Percentiles rank a stretch among this genome's conserved stretches.
These are phyloP conservation scores for Colletotrichum paranaense DNA, from an alignment of 2,329 filamentous ascomycete genomes.

Conservation along the genomic window DNA sequence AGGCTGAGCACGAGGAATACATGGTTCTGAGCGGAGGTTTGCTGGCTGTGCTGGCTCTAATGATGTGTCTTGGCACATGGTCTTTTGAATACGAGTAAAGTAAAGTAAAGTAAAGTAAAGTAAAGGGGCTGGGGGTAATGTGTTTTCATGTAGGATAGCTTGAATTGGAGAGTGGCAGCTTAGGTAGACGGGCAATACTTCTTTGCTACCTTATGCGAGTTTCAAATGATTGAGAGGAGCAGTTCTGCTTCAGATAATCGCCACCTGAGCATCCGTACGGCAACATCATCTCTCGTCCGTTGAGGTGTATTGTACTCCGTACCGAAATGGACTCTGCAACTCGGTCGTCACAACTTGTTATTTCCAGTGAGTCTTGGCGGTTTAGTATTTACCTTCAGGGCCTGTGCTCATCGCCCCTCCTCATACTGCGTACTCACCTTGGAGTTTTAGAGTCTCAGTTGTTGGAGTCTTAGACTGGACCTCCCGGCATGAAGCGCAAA, in stretches of 20 bases:
- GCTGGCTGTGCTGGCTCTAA: background rate
- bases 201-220: background rate
- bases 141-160: background rate
- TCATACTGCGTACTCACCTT: too few species aligned
- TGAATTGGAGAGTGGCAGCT: background rate
- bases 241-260: background rate
- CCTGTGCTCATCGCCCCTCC: background rate
- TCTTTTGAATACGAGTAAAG: background rate
- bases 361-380: background rate
- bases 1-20: constrained; percentile 40
- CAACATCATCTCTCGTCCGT: background rate
- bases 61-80: background rate
- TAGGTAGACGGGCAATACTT: background rate
- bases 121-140: background rate
- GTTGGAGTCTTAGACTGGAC: background rate
- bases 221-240: constrained; percentile 12
- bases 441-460: background rate
- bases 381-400: background rate
- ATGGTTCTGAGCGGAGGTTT: constrained; percentile 51
- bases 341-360: background rate
- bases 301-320: background rate
- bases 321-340: background rate
- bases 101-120: background rate
- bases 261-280: background rate
- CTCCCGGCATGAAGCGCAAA: background rate